Conservation (phyloP, 1,139 yeast genomes). For the Lodderomyces elongisporus region DNA sequence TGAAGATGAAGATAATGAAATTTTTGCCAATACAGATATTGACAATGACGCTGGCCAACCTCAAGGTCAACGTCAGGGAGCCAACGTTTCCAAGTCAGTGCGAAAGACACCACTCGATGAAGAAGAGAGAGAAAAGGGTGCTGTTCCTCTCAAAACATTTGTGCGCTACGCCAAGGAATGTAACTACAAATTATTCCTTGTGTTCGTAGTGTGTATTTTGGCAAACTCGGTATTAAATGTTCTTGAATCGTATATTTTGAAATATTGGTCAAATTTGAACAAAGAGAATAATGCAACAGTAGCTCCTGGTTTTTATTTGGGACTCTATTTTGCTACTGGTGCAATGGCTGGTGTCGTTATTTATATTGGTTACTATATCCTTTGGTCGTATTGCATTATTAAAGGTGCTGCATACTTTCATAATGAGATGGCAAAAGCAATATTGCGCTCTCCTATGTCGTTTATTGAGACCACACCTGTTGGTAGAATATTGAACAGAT, state of each 20-base stretch:
- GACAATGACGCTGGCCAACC: slow-evolving; percentile 2
- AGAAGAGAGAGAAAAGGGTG: slow-evolving; percentile 28
- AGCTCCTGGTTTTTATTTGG: slow-evolving; percentile 20
- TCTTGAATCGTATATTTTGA: slow-evolving; percentile 27
- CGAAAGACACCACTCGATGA: slow-evolving; percentile 23
- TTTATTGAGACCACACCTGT: slow-evolving; percentile 58
- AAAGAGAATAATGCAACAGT: slow-evolving; percentile 20
- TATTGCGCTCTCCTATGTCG: slow-evolving; percentile 47
- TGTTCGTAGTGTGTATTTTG: slow-evolving; percentile 19
- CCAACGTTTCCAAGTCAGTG: slow-evolving; percentile 12
- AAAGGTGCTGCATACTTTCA: slow-evolving; percentile 32
- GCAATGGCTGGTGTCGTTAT: slow-evolving; percentile 23
- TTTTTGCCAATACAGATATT: background rate
- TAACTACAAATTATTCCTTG: slow-evolving; percentile 20
- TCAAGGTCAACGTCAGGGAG: too few species aligned
- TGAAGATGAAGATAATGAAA: background rate
- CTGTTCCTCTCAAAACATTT: slow-evolving; percentile 29
- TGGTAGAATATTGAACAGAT: slow-evolving; percentile 55
- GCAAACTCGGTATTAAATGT: slow-evolving; percentile 19
- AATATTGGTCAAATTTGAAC: slow-evolving; percentile 35
- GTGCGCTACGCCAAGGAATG: slow-evolving; percentile 32
- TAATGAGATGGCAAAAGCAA: slow-evolving; percentile 31
- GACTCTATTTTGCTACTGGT: slow-evolving; percentile 25
- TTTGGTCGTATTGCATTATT: slow-evolving; percentile 29
- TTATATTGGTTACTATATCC: slow-evolving; percentile 23